A percentile compares a stretch with the other conserved stretches of the same genome.
Conservation (phyloP, 1,139 yeast species). For the Sugiyamaella grinbergsii region DNA sequence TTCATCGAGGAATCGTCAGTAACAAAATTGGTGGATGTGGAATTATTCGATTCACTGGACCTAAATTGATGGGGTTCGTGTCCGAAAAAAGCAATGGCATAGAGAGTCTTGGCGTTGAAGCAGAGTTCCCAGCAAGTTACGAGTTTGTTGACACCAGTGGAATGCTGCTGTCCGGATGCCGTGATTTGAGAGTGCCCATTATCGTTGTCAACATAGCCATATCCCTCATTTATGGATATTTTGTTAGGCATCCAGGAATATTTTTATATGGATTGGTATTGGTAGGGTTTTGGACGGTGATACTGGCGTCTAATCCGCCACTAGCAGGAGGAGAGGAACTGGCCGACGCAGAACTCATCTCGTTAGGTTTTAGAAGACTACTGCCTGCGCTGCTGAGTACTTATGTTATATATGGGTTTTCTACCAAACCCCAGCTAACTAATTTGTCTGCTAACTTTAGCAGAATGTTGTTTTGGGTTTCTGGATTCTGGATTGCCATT, state of each 20-base stretch:
- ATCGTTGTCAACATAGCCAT: slow-evolving; percentile 59
- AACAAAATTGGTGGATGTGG: slow-evolving; percentile 84
- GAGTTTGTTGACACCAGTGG: slow-evolving; percentile 50
- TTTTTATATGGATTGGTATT: slow-evolving; percentile 63
- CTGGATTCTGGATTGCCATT: slow-evolving; percentile 81
- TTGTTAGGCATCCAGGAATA: slow-evolving; percentile 48
- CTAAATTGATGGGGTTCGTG: slow-evolving; percentile 43
- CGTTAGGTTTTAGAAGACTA: slow-evolving; percentile 71
- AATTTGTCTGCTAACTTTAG: slow-evolving; percentile 46
- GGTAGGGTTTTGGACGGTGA: slow-evolving; percentile 86
- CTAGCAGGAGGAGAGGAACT: slow-evolving; percentile 56
- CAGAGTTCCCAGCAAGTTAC: slow-evolving; percentile 76
- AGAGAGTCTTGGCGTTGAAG: slow-evolving; percentile 62
- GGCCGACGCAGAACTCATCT: slow-evolving; percentile 58
- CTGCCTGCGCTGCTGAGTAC: slow-evolving; percentile 74
- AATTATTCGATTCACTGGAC: slow-evolving; percentile 58
- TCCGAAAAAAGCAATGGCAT: slow-evolving; percentile 49
- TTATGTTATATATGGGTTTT: slow-evolving; percentile 67
- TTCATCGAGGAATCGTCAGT: slow-evolving; percentile 79
- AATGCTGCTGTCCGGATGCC: slow-evolving; percentile 50
- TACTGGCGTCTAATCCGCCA: slow-evolving; percentile 85
- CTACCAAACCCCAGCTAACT: slow-evolving; percentile 45
- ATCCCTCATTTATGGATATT: slow-evolving; percentile 62
- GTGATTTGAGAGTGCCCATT: slow-evolving; percentile 65
- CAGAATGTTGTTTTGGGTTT: slow-evolving; percentile 69